Evolutionary conservation across 441 rosid species (phyloP).

Genomic region (Erysimum cheiri): DNA sequence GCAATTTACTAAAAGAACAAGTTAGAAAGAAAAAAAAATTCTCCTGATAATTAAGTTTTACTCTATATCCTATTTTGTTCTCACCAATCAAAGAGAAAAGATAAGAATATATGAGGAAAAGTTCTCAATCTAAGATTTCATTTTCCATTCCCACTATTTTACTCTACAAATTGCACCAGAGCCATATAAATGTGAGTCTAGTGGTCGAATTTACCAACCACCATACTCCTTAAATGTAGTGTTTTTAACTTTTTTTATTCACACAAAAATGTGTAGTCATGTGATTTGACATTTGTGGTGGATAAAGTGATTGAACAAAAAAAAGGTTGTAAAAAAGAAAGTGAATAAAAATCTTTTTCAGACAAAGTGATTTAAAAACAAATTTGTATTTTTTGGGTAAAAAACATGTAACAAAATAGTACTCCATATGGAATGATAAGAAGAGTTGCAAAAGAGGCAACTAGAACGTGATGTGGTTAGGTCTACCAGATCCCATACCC

Average conservation of each 20-base stretch:
- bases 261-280: not conserved
- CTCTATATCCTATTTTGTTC: not conserved
- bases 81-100: not conserved
- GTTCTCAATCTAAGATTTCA: no score
- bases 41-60: not conserved
- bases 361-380: no score
- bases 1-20: not conserved
- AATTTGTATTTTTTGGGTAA: not conserved
- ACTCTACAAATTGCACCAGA: not conserved
- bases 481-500: conserved; percentile 43
- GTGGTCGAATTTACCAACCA: not conserved
- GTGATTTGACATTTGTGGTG: not conserved
- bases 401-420: not conserved
- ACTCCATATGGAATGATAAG: not conserved
- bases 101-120: not conserved
- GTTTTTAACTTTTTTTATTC: not conserved
- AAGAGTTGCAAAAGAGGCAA: conserved; percentile 13
- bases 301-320: not conserved
- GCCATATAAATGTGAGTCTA: not conserved
- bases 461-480: conserved; percentile 26
- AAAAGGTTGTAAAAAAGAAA: no score
- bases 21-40: not conserved
- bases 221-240: not conserved
- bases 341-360: no score
- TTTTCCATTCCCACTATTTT: not conserved